phyloP scores from a whole-genome alignment of 148 eudicot genomes.

The Polygonum maritimum region DNA sequence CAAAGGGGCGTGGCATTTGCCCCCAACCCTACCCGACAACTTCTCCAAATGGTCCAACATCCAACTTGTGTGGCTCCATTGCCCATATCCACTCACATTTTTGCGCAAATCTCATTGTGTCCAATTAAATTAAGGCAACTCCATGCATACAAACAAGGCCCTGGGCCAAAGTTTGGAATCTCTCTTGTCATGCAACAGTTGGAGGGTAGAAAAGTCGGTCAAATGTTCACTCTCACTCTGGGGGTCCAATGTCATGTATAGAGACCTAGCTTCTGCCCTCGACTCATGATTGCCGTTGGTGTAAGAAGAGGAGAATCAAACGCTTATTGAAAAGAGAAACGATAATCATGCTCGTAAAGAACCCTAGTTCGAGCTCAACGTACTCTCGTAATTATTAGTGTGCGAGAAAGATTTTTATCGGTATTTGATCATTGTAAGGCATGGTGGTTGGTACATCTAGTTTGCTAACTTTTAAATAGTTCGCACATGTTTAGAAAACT shows the following conservation, averaged over 20 bases:
- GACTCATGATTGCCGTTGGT: not conserved
- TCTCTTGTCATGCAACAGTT: not conserved
- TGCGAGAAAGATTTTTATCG: no score
- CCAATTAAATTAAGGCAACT: not conserved
- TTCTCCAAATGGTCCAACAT: slow-evolving; percentile 27
- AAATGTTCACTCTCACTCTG: not conserved
- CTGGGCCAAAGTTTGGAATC: not conserved
- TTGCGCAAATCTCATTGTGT: not conserved
- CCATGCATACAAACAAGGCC: not conserved
- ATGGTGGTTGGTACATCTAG: no score
- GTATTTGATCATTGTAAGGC: no score
- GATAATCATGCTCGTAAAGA: no score
- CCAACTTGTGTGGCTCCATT: slow-evolving; percentile 5
- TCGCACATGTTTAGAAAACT: no score
- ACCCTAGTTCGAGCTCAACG: no score
- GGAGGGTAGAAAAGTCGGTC: not conserved
- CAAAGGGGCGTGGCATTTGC: slow-evolving; percentile 37
- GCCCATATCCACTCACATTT: not conserved
- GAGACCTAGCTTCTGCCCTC: not conserved
- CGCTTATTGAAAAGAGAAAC: no score
- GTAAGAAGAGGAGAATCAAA: not conserved
- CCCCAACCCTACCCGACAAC: slow-evolving; percentile 40
- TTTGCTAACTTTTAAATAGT: no score
- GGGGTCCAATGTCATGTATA: no score
- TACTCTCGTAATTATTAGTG: no score